These are phyloP conservation scores for Thalassiosira hispida DNA, from an alignment of 352 stramenopile species.

Conservation along the genomic window DNA sequence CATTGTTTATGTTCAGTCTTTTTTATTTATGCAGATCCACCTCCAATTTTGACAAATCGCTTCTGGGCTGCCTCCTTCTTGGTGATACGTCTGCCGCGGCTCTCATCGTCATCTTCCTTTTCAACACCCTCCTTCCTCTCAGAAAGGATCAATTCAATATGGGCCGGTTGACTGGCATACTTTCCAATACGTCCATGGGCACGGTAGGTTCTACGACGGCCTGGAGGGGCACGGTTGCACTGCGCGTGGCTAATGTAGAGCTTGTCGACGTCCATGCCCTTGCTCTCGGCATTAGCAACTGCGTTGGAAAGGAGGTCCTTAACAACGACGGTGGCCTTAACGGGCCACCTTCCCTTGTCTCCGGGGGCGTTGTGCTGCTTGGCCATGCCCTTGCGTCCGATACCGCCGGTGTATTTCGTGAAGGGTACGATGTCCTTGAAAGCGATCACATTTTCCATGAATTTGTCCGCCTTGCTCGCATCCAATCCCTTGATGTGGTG, in stretches of 20 bases:
- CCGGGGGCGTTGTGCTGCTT: conserved; percentile 94
- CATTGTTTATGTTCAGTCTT: conserved; percentile 30
- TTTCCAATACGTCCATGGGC: conserved; percentile 96
- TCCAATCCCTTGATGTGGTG: conserved; percentile 98
- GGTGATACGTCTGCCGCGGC: conserved; percentile 77
- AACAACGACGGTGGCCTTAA: conserved; percentile 99
- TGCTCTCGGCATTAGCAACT: conserved; percentile 98
- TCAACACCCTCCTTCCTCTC: conserved; percentile 93
- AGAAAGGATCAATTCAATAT: conserved; percentile 99
- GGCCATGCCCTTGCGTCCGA: conserved; percentile 96
- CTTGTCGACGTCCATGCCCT: conserved; percentile 95
- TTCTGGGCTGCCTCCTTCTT: conserved; percentile 81
- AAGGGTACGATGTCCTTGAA: conserved; percentile 99
- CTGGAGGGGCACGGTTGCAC: conserved; percentile 97
- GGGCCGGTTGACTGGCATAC: conserved; percentile 98
- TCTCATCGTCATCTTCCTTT: conserved; percentile 87
- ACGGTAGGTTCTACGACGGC: conserved; percentile 98
- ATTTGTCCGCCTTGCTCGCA: conserved; percentile 93
- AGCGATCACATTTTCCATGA: conserved; percentile 95
- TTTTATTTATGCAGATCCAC: conserved; percentile 46
- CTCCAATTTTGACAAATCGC: conserved; percentile 84
- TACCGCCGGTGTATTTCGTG: conserved; percentile 98
- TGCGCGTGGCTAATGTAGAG: conserved; percentile 98
- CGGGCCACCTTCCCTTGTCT: conserved; percentile 98
- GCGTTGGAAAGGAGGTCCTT: conserved; percentile 98